A percentile compares a stretch with the other conserved stretches of the same genome.
Conservation (phyloP, 2,329 filamentous ascomycete genomes). For the Ophiosphaerella korrae region DNA sequence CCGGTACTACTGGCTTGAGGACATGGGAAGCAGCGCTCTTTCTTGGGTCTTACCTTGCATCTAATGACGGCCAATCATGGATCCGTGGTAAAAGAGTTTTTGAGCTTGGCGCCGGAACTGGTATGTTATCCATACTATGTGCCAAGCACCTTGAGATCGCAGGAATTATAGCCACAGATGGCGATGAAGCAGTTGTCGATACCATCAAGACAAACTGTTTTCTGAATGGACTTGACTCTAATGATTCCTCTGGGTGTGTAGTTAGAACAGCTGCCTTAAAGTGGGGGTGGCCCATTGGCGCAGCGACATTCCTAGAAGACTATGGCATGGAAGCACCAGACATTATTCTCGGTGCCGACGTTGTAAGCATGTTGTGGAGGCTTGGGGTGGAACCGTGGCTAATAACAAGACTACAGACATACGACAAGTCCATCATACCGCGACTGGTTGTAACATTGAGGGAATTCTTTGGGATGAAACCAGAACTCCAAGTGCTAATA, state of each 20-base stretch:
- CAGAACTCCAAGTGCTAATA: slow-evolving; percentile 65
- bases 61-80: slow-evolving; percentile 49
- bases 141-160: slow-evolving; percentile 66
- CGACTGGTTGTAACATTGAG: slow-evolving; percentile 68
- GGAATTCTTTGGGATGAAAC: slow-evolving; percentile 64
- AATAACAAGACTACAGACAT: slow-evolving; percentile 59
- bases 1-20: slow-evolving; percentile 74
- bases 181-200: slow-evolving; percentile 73
- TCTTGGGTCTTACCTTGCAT: slow-evolving; percentile 69
- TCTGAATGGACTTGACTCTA: slow-evolving; percentile 67
- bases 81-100: slow-evolving; percentile 65
- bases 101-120: slow-evolving; percentile 78
- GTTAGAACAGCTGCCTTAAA: slow-evolving; percentile 62
- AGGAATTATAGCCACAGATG: slow-evolving; percentile 73
- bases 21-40: slow-evolving; percentile 84
- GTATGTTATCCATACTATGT: slow-evolving; percentile 75
- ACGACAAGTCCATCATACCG: slow-evolving; percentile 68
- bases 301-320: slow-evolving; percentile 62
- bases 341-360: slow-evolving; percentile 74
- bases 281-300: slow-evolving; percentile 67
- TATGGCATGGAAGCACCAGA: slow-evolving; percentile 58
- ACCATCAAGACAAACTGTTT: slow-evolving; percentile 70
- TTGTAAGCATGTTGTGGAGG: slow-evolving; percentile 52
- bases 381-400: slow-evolving; percentile 12
- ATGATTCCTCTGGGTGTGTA: slow-evolving; percentile 24